These are phyloP conservation scores for Kingdonia uniflora DNA, from an alignment of 164 flowering plant genomes.

Conservation along the genomic window DNA sequence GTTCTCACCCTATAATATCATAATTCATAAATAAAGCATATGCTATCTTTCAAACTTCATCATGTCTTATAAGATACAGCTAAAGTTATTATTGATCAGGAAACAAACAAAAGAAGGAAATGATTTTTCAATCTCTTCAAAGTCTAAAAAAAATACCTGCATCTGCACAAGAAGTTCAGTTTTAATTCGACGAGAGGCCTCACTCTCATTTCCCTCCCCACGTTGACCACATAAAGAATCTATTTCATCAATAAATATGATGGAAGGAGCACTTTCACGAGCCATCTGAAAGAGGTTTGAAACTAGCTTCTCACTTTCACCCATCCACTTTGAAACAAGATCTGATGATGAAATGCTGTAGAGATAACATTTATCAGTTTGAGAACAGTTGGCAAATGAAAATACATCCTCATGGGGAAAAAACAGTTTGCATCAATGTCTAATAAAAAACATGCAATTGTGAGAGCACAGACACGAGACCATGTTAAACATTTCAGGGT, in stretches of 20 bases:
- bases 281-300: constrained; percentile 97
- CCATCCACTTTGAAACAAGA: constrained; percentile 99
- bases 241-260: constrained; percentile 91
- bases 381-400: neutral
- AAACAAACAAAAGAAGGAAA: neutral
- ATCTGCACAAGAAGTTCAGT: constrained; percentile 97
- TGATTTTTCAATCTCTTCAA: neutral
- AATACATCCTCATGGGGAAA: neutral
- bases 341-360: constrained; percentile 92
- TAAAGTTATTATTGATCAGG: neutral
- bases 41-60: neutral
- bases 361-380: neutral
- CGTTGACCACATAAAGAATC: constrained; percentile 95
- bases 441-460: too few relatives aligned
- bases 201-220: constrained; percentile 98
- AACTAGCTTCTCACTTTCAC: constrained; percentile 98
- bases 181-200: constrained; percentile 95
- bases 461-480: too few relatives aligned
- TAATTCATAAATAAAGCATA: neutral
- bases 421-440: neutral
- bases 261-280: constrained; percentile 93
- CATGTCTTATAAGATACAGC: neutral
- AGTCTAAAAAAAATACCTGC: constrained; percentile 58
- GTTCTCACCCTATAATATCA: too few relatives aligned
- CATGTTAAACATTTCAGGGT: too few relatives aligned